Base-by-base conservation (phyloP, 805 yeast genomes). In the Candida methanosorbosa region DNA sequence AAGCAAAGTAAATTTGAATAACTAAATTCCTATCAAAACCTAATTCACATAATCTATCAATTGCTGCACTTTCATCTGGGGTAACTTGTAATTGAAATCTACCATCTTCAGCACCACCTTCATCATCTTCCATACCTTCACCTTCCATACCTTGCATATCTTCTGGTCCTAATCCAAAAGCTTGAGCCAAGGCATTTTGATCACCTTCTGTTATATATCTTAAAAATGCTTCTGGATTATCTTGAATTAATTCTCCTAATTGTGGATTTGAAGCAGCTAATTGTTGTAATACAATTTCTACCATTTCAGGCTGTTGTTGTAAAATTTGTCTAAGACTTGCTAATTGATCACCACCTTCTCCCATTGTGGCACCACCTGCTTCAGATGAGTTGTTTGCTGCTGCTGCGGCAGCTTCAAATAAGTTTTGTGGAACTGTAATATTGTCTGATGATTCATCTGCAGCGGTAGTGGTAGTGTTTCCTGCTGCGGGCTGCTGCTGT, bases 1-100 rank as follows among this genome's bases (percentile, higher is more conserved):
- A 92, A 28, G 97, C 97, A 70, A 92, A 79, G 64, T 85, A 92
- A 21, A 94, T 95, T 64, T 88, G 95, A 40, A 87, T 75, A 30
- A 84, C 98, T 38, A 81, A 65, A 46, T 79, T 71, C 46, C 95
- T 74, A 45, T 86, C 95, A 50, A 92, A 92, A 0, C 98, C 98
- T 44, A 92, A 69, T 59, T 83, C 97, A 57, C 94, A 81, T 44
- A 92, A 70, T 54, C 98, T 75, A 42, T 71, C 70, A 44, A 92
- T 84, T n/a, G 97, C 95, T 40, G 70, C 84, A 52, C 82, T 81
- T 53, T 92, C 98, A 48, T 78, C 92, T 37, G 73, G 78, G 7
- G 95, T 73, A 38, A 92, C 63, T 42, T 66, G 69, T 40, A 84
- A 72, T 2, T 47, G 57, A 12, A 50, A 59, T 5, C 46, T 61